Base-by-base conservation (phyloP, 108 stramenopile species). In the Skeletonema grethae region DNA sequence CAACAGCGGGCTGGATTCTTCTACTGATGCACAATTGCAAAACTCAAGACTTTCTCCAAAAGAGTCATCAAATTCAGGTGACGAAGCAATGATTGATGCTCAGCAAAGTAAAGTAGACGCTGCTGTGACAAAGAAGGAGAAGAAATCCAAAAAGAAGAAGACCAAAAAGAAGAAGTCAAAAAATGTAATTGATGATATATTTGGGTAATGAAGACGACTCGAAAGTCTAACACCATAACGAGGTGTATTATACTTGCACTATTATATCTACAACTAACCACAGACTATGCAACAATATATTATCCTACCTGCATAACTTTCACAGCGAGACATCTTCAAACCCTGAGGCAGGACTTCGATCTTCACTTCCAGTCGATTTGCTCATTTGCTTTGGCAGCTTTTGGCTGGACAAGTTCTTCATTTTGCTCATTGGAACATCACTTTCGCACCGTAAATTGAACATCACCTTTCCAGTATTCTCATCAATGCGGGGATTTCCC, bases 181-280 rank as follows among this genome's bases (percentile, higher is more conserved):
- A 20, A 70, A 43, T 55, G 70, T 72, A 16, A 79, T 79, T 45
- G 77, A 79, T 72, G 77, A 79, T 38, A 79, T 79, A 22, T 76
- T 76, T 57, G 53, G 75, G 16, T 73, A 39, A 73, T 38, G 20
- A 57, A 48, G 13, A 43, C n/a, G n/a, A 15, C 5, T 43, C 3
- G 22, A 53, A 53, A 53, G 1, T 0, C 50, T 24, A 53, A 43
- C n/a, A 15, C 41, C 13, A 5, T 43, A n/a, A 43, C 41, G 15
- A n/a, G 41, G 41, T 43, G n/a, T n/a, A n/a, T n/a, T n/a, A n/a
- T 24, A 34, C 7, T 2, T 24, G 5, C 9, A 24, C 8, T 53
- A 4, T 16, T 9, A 0, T 18, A 48, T 53, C 50, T 22, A 22
- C 2, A 22, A 22, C 50, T 53, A 53, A 53, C 18, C 50, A 53